Evolutionary conservation across 768 basidiomycete genomes (phyloP), one percentile per base, ranked within the genome.

Genomic region (Suillus subalutaceus): DNA sequence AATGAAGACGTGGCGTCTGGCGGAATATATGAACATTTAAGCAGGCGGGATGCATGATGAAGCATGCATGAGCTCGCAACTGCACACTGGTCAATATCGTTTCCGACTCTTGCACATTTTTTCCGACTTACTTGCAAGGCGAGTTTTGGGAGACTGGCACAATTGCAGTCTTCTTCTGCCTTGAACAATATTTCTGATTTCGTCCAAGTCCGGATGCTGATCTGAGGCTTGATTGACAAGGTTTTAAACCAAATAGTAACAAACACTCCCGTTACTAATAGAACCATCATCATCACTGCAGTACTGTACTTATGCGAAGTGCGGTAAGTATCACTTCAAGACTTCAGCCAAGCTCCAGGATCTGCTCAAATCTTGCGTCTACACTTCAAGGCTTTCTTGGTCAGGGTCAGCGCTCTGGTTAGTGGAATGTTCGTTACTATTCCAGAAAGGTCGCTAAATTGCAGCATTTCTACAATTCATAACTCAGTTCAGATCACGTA

Each of bases 21-120:
- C 62, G 55, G 63, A 35, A 64, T 48, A 66, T 43, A 38, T 57
- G 38, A 50, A 44, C 48, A 37, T 59, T 63, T 68, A 68, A 71
- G 70, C 65, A 75, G 70, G 65, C 72, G 74, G 58, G 73, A 40
- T 59, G 74, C 81, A 82, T 80, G 75, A 73, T 79, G 71, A 71
- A 72, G 73, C 82, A 83, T 83, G 75, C 81, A 82, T 79, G 66
- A 63, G 73, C 62, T 56, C 65, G 60, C 41, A 62, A 62, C 70
- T 71, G 48, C 18, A 57, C 38, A 30, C 40, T 32, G 35, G 56
- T 65, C 48, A 65, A 58, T 60, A 43, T 16, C 43, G 20, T 43
- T 43, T 58, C 16, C 8, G 20, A 38, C 30, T 44, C 56, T 4
- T 8, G 15, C 4, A 40, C 57, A 12, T 65, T 50, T 20, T 59